Percentiles rank a stretch among this genome's conserved stretches.
Conservation (phyloP, 768 basidiomycete species). For the Trametopsis cervina region DNA sequence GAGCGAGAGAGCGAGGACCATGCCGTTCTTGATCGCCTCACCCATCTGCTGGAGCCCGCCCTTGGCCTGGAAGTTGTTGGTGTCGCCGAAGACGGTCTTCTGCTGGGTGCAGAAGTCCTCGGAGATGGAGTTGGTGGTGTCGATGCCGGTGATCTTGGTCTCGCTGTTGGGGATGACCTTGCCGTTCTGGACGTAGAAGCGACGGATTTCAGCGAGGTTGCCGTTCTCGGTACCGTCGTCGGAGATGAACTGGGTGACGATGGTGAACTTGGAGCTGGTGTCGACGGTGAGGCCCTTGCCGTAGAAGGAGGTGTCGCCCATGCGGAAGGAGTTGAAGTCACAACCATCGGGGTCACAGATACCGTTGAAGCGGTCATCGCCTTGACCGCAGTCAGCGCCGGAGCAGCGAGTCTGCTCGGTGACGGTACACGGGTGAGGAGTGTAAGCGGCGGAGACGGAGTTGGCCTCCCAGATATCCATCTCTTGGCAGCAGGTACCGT, state of each 20-base stretch:
- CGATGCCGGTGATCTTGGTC: slow-evolving; percentile 35
- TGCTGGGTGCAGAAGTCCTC: slow-evolving; percentile 36
- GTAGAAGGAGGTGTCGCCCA: slow-evolving; percentile 35
- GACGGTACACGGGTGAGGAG: slow-evolving; percentile 43
- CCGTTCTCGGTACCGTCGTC: slow-evolving; percentile 29
- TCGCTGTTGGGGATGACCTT: slow-evolving; percentile 41
- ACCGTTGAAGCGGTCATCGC: slow-evolving; percentile 34
- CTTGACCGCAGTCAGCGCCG: slow-evolving; percentile 34
- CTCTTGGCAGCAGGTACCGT: slow-evolving; percentile 50
- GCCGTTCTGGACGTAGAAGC: slow-evolving; percentile 14
- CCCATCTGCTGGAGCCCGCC: slow-evolving; percentile 32
- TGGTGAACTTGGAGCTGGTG: slow-evolving; percentile 43
- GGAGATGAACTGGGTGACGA: slow-evolving; percentile 28
- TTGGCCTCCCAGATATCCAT: slow-evolving; percentile 61
- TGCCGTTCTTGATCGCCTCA: slow-evolving; percentile 29
- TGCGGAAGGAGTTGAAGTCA: slow-evolving; percentile 58
- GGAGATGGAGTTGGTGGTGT: slow-evolving; percentile 37
- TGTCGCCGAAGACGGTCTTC: slow-evolving; percentile 38
- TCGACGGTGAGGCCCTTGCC: slow-evolving; percentile 43
- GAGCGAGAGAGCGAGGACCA: slow-evolving; percentile 33
- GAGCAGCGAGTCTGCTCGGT: slow-evolving; percentile 35
- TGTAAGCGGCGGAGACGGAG: slow-evolving; percentile 42
- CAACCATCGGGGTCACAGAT: slow-evolving; percentile 50
- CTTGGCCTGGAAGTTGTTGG: slow-evolving; percentile 29
- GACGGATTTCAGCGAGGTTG: slow-evolving; percentile 29